Evolutionary conservation across 352 stramenopile genomes (phyloP).

Genomic region (Phytophthora litchii): DNA sequence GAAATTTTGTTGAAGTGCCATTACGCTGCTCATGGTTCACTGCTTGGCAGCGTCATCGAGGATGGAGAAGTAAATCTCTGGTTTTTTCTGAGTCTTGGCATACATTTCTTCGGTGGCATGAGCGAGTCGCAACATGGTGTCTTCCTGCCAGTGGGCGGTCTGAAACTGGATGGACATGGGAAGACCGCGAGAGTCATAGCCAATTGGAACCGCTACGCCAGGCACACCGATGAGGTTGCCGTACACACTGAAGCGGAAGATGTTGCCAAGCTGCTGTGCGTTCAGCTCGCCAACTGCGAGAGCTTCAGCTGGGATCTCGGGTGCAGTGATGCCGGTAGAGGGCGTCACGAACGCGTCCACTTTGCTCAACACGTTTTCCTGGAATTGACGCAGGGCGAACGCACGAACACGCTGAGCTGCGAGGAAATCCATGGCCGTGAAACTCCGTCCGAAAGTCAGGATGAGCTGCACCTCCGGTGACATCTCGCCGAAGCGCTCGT

Average conservation of each 20-base stretch:
- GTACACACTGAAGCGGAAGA: slow-evolving; percentile 88
- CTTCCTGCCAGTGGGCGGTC: slow-evolving; percentile 75
- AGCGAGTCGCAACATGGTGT: slow-evolving; percentile 73
- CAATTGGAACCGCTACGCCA: slow-evolving; percentile 74
- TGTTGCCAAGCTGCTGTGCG: slow-evolving; percentile 47
- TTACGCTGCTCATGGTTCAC: slow-evolving; percentile 10
- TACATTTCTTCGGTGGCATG: slow-evolving; percentile 55
- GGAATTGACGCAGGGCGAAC: slow-evolving; percentile 80
- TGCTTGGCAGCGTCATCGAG: slow-evolving; percentile 51
- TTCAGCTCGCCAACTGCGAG: slow-evolving; percentile 64
- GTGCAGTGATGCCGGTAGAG: slow-evolving; percentile 77
- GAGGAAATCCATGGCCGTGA: slow-evolving; percentile 81
- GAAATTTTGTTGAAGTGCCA: slow-evolving; percentile 22
- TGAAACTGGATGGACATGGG: slow-evolving; percentile 86
- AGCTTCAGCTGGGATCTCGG: slow-evolving; percentile 60
- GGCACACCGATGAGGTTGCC: slow-evolving; percentile 90
- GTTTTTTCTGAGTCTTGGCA: slow-evolving; percentile 45
- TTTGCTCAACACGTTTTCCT: slow-evolving; percentile 77
- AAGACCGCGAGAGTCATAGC: slow-evolving; percentile 62
- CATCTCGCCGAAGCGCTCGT: slow-evolving; percentile 56
- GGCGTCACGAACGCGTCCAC: slow-evolving; percentile 91
- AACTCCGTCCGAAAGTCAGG: slow-evolving; percentile 69
- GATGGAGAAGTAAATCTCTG: slow-evolving; percentile 73
- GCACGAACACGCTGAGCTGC: slow-evolving; percentile 83
- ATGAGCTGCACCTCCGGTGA: slow-evolving; percentile 79